These are phyloP conservation scores for Melampsora americana DNA, from an alignment of 1,284 basidiomycete species.

Conservation along the genomic window DNA sequence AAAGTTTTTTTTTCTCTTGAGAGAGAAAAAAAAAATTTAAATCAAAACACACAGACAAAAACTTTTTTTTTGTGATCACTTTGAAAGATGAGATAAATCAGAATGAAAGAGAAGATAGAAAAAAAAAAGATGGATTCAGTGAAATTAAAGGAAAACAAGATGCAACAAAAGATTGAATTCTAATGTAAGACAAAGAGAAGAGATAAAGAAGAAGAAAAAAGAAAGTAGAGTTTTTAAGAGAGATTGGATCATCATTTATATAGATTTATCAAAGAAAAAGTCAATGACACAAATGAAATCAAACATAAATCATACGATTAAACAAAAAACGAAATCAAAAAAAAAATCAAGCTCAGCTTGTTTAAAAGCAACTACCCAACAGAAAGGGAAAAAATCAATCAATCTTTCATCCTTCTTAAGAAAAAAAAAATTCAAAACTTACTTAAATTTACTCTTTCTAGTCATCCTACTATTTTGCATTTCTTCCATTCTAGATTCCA, in stretches of 20 bases:
- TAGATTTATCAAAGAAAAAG: conserved; percentile 36
- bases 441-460: conserved; percentile 36
- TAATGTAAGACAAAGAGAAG: conserved; percentile 7
- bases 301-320: conserved; percentile 85
- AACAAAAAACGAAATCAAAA: conserved; percentile 45
- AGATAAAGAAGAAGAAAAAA: conserved; percentile 8
- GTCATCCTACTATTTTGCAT: conserved; percentile 59
- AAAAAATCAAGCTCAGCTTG: conserved; percentile 44
- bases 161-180: background rate
- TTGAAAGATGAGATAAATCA: too few species aligned
- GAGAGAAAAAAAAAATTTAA: too few species aligned
- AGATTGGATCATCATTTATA: background rate
- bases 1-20: too few species aligned
- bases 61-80: too few species aligned
- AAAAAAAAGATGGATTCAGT: background rate
- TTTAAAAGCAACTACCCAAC: conserved; percentile 45
- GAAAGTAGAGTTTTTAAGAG: conserved; percentile 2
- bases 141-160: conserved; percentile 2
- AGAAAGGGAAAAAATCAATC: conserved; percentile 31
- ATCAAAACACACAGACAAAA: too few species aligned
- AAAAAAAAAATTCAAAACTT: background rate
- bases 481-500: conserved; percentile 79
- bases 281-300: conserved; percentile 86
- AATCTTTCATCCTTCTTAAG: background rate
- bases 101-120: too few species aligned